Evolutionary conservation across 192 early-diverging fungal genomes (phyloP), one percentile per base, ranked within the genome.

Genomic region (Diversispora eburnea): DNA sequence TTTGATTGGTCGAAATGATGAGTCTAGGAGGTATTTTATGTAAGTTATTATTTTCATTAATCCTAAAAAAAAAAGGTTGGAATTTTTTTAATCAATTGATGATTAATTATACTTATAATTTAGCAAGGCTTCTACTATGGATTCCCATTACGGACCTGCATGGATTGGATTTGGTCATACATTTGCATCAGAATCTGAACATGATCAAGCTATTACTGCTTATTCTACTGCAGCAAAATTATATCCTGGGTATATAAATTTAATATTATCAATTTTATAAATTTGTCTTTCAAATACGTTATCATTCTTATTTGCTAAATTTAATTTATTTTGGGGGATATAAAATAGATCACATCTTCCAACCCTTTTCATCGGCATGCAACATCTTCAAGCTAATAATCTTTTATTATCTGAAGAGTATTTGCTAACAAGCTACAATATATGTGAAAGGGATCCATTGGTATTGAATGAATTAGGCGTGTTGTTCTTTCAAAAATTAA

Each of bases 91-190:
- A 6, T 62, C 10, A 54, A 41, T 62, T 52, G 17, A 70, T 64
- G 8, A 47, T 25, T 61, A 68, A 43, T 65, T 46, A 8, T 48
- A 41, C 10, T 57, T 48, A 41, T 51, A 76, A 60, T 81, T 75
- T 77, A 84, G 80, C 65, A 89, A 91, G 76, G 78, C 89, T 1
- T 80, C 86, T 6, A 75, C 74, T 1, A 84, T 92, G 46, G 88
- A 94, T 75, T 72, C 78, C 10, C 76, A 78, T 49, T 91, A 84
- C 82, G 88, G 83, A 0, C 81, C 85, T 7, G 91, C 87, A 20
- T 95, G 94, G 94, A 76, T 95, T 20, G 92, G 89, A 12, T 89
- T 89, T 73, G 94, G 86, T 6, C 92, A 94, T 77, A 82, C 91
- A n/a, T 91, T 92, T 77, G 84, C 90, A 8, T 74, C 81, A 9